Evolutionary conservation across 148 eudicot genomes (phyloP).

Genomic region (Vaccinium myrtillus): DNA sequence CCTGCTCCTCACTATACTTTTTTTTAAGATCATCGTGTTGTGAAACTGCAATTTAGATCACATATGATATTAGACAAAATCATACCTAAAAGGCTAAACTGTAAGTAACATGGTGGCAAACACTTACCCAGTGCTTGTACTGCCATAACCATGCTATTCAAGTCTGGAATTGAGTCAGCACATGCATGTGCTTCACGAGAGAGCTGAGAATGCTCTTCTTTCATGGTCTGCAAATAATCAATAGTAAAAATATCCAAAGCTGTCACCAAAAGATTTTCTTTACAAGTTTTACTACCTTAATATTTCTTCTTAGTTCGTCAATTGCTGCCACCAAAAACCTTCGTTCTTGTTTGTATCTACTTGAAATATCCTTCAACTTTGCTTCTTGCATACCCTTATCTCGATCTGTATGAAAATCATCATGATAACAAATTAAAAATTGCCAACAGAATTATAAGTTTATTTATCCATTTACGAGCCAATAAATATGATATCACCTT

Average conservation of each 20-base stretch:
- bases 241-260: not conserved
- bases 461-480: not conserved
- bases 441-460: not conserved
- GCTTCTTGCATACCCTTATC: slow-evolving; percentile 60
- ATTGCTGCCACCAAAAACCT: slow-evolving; percentile 60
- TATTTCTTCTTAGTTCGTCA: slow-evolving; percentile 44
- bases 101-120: not conserved
- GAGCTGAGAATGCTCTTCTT: slow-evolving; percentile 67
- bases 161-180: slow-evolving; percentile 74
- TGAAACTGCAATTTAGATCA: slow-evolving; percentile 43
- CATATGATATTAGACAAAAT: not conserved
- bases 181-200: slow-evolving; percentile 80
- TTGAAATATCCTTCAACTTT: slow-evolving; percentile 52
- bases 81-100: not conserved
- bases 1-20: slow-evolving; percentile 87
- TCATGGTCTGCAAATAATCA: slow-evolving; percentile 51
- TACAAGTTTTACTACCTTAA: slow-evolving; percentile 47
- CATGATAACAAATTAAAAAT: not conserved
- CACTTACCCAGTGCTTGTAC: slow-evolving; percentile 78
- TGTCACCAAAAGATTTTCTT: not conserved
- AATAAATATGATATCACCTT: slow-evolving; percentile 6
- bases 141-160: slow-evolving; percentile 71
- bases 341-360: slow-evolving; percentile 63
- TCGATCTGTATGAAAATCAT: slow-evolving; percentile 39
- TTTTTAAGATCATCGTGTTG: slow-evolving; percentile 80